Percentiles rank a stretch among this genome's conserved stretches.
phyloP scores from a whole-genome alignment of 2,329 filamentous ascomycete genomes.

The Rachicladosporium sp. region DNA sequence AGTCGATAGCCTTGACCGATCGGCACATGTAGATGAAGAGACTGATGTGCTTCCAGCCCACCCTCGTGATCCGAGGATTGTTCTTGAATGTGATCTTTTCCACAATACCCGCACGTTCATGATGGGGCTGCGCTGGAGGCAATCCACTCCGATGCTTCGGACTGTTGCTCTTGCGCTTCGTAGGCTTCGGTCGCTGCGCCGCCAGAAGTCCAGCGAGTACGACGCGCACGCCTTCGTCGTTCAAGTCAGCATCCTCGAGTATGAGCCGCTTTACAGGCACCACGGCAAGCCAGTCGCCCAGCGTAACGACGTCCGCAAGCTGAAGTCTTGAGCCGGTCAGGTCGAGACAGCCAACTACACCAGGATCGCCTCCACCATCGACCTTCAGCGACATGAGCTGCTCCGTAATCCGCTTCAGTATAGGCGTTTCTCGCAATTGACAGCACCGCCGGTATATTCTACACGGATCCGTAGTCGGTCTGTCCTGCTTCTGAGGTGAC shows the following conservation, averaged over 20 bases:
- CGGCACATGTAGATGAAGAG: constrained; percentile 84
- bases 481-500: constrained; percentile 41
- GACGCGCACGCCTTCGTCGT: constrained; percentile 78
- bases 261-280: constrained; percentile 81
- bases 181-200: constrained; percentile 51
- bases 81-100: constrained; percentile 83
- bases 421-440: constrained; percentile 82
- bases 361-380: constrained; percentile 49
- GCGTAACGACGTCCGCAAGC: constrained; percentile 67
- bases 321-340: constrained; percentile 76
- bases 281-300: constrained; percentile 87
- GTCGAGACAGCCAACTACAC: constrained; percentile 72
- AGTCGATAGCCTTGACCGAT: constrained; percentile 72
- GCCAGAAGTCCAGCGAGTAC: constrained; percentile 77
- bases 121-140: constrained; percentile 7
- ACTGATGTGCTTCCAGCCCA: constrained; percentile 85
- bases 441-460: constrained; percentile 91
- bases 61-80: constrained; percentile 67
- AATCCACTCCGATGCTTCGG: constrained; percentile 16
- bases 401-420: constrained; percentile 81
- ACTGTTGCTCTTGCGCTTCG: constrained; percentile 14
- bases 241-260: constrained; percentile 75
- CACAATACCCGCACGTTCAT: constrained; percentile 56
- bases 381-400: constrained; percentile 66
- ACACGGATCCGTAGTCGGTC: constrained; percentile 79